Evolutionary conservation across 2,329 filamentous ascomycete genomes (phyloP).

Genomic region (Teratosphaeria zuluensis): DNA sequence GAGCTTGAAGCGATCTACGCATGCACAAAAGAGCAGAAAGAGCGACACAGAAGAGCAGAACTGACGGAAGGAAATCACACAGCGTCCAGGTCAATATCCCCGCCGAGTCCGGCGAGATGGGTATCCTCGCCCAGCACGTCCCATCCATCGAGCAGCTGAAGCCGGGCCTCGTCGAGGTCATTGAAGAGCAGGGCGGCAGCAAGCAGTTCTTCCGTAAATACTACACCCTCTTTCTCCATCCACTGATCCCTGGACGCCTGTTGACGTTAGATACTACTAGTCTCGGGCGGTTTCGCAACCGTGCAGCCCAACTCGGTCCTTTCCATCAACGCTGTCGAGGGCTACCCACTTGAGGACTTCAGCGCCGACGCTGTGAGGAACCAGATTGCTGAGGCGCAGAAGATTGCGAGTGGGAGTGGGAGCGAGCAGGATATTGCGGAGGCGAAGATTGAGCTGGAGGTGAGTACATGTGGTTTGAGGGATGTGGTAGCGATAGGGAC

Average conservation of each 20-base stretch:
- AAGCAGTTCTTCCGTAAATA: conserved; percentile 99
- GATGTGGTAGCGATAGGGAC: conserved; percentile 10
- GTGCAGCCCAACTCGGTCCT: conserved; percentile 90
- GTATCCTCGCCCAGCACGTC: conserved; percentile 97
- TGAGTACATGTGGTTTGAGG: conserved; percentile 35
- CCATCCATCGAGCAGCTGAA: conserved; percentile 98
- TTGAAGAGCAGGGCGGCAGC: conserved; percentile 80
- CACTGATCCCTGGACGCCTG: not conserved
- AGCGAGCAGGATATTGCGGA: conserved; percentile 97
- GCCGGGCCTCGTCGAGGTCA: conserved; percentile 87
- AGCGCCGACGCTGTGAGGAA: conserved; percentile 76
- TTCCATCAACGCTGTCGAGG: conserved; percentile 98
- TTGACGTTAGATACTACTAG: conserved; percentile 35
- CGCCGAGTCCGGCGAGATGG: conserved; percentile 97
- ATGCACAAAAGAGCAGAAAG: conserved; percentile 3
- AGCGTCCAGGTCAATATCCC: conserved; percentile 98
- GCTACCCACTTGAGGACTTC: conserved; percentile 90
- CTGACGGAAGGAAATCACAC: conserved; percentile 6
- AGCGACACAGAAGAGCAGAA: conserved; percentile 2
- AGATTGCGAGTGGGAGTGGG: conserved; percentile 79
- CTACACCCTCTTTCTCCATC: not conserved
- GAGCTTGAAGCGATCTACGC: not conserved
- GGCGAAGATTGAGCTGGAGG: conserved; percentile 98
- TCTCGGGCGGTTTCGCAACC: conserved; percentile 92
- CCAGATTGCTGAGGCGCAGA: conserved; percentile 91